Evolutionary conservation across 371 early-diverging fungal species (phyloP).

Genomic region (Mucor saturninus): DNA sequence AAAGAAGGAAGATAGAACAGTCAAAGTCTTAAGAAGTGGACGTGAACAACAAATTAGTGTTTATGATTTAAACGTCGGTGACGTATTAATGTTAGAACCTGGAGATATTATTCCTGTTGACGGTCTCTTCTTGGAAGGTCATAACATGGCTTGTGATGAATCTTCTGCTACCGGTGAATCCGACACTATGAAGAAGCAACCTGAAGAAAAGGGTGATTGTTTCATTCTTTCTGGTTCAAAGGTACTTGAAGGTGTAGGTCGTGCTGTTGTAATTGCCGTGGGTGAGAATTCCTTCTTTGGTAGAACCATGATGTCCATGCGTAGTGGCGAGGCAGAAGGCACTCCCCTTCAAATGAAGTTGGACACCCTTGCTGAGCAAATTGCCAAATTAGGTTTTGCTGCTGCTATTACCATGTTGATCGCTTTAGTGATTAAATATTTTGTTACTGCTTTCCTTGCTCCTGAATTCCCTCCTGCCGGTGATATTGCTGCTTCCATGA

Average conservation of each 20-base stretch:
- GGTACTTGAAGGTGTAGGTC: constrained; percentile 88
- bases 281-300: constrained; percentile 85
- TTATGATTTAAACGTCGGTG: constrained; percentile 87
- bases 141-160: constrained; percentile 89
- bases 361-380: constrained; percentile 84
- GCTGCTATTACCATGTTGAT: constrained; percentile 82
- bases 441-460: constrained; percentile 67
- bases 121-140: constrained; percentile 79
- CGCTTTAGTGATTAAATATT: constrained; percentile 79
- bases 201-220: constrained; percentile 69
- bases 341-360: constrained; percentile 95
- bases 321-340: constrained; percentile 72
- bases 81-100: constrained; percentile 90
- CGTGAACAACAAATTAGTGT: constrained; percentile 83
- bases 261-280: constrained; percentile 84
- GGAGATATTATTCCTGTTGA: constrained; percentile 94
- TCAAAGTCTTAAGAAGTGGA: constrained; percentile 81
- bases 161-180: constrained; percentile 93
- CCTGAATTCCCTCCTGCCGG: constrained; percentile 58
- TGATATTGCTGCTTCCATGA: constrained; percentile 70
- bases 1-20: constrained; percentile 88
- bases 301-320: constrained; percentile 87
- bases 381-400: constrained; percentile 89
- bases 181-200: constrained; percentile 74
- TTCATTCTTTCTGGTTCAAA: constrained; percentile 93